These are phyloP conservation scores for Ailanthus altissimus DNA, from an alignment of 345 rosid species.

Conservation along the genomic window DNA sequence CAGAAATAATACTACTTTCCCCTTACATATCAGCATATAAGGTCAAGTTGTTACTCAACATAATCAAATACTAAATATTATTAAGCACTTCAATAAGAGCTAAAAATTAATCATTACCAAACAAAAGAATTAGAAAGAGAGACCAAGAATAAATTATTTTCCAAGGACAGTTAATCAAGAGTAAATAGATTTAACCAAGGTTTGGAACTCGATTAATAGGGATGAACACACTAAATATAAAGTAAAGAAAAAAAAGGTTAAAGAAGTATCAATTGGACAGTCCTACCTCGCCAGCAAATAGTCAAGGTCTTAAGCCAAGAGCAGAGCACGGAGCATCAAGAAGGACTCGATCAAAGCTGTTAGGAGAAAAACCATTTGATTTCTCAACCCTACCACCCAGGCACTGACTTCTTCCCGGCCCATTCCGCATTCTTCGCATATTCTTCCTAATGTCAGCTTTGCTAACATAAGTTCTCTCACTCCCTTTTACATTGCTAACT, in stretches of 20 bases:
- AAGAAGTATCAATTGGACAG: background rate
- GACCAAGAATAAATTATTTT: background rate
- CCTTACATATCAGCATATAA: background rate
- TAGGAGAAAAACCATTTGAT: conserved; percentile 75
- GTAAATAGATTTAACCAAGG: background rate
- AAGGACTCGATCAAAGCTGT: conserved; percentile 90
- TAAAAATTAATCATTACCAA: background rate
- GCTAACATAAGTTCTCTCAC: conserved; percentile 54
- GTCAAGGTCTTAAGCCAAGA: conserved; percentile 95
- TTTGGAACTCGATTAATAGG: background rate
- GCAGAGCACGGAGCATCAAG: conserved; percentile 99
- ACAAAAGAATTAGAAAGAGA: background rate
- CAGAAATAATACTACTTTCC: background rate
- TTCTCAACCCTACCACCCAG: conserved; percentile 77
- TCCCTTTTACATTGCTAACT: conserved; percentile 58
- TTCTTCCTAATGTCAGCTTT: conserved; percentile 73
- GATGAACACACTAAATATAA: background rate
- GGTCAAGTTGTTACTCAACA: background rate
- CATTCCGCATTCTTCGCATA: conserved; percentile 76
- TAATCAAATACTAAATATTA: background rate
- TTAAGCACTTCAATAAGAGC: too few relatives aligned
- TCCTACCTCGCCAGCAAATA: conserved; percentile 83
- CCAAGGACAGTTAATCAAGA: conserved; percentile 1
- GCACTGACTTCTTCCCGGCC: conserved; percentile 83
- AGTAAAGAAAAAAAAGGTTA: background rate